A percentile compares a stretch with the other conserved stretches of the same genome.
Evolutionary conservation across 345 rosid species (phyloP).

Genomic region (Populus alba): DNA sequence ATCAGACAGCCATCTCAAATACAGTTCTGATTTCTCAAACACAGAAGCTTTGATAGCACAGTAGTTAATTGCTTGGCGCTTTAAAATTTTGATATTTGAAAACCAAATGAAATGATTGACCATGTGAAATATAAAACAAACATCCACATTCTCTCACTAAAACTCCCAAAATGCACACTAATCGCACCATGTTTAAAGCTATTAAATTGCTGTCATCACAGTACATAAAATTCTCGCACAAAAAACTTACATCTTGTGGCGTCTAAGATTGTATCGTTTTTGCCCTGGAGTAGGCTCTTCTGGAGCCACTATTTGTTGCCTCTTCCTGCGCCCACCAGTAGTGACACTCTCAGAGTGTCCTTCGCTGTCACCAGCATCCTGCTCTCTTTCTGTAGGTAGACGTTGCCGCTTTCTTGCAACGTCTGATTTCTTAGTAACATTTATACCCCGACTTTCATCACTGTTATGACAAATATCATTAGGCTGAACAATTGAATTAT

Average conservation of each 20-base stretch:
- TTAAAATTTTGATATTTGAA: no score
- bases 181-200: not conserved
- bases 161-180: not conserved
- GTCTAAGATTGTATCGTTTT: slow-evolving; percentile 78
- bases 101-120: no score
- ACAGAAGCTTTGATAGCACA: no score
- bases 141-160: not conserved
- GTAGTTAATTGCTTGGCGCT: no score
- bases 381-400: slow-evolving; percentile 44
- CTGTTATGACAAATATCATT: slow-evolving; percentile 13
- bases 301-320: slow-evolving; percentile 44
- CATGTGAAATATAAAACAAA: no score
- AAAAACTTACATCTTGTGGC: slow-evolving; percentile 60
- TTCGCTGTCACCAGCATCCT: slow-evolving; percentile 60
- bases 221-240: not conserved
- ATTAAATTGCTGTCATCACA: not conserved
- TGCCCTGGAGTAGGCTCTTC: slow-evolving; percentile 47
- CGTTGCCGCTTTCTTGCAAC: slow-evolving; percentile 53
- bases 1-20: no score
- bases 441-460: slow-evolving; percentile 35
- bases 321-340: slow-evolving; percentile 62
- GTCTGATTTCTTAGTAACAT: slow-evolving; percentile 35
- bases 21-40: no score
- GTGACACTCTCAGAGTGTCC: slow-evolving; percentile 60
- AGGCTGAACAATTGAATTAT: slow-evolving; percentile 22